phyloP scores from a whole-genome alignment of 2,329 filamentous ascomycete genomes.

The Penicillium brevicompactum region DNA sequence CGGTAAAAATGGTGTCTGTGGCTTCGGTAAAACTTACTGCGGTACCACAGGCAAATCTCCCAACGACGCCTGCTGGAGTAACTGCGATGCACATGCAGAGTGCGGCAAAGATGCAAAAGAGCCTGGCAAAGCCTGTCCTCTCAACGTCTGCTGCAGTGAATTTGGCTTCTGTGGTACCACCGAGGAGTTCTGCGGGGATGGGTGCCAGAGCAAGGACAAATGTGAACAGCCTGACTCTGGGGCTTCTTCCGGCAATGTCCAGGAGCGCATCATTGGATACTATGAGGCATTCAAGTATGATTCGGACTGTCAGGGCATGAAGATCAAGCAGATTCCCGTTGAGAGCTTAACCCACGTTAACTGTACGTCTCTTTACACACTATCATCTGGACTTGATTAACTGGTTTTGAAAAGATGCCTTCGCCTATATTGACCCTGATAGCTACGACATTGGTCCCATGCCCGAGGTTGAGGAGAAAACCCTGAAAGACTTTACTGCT shows the following conservation, averaged over 20 bases:
- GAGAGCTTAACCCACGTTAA: slow-evolving; percentile 1
- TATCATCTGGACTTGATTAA: neutral
- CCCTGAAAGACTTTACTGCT: slow-evolving; percentile 2
- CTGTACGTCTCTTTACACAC: neutral
- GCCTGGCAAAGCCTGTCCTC: slow-evolving; percentile 25
- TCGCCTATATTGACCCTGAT: slow-evolving; percentile 11
- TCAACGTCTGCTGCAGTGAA: slow-evolving; percentile 34
- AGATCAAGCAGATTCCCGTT: neutral
- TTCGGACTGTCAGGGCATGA: neutral
- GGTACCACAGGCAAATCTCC: slow-evolving; percentile 8
- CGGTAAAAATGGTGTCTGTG: slow-evolving; percentile 13
- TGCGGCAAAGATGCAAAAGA: slow-evolving; percentile 35
- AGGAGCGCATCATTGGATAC: slow-evolving; percentile 3
- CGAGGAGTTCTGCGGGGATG: slow-evolving; percentile 11
- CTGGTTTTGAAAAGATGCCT: slow-evolving; percentile 7
- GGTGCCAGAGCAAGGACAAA: neutral
- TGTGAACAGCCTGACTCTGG: neutral
- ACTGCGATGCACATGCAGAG: slow-evolving; percentile 42
- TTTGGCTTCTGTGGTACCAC: slow-evolving; percentile 24
- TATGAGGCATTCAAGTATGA: slow-evolving; percentile 1
- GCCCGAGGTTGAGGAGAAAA: neutral
- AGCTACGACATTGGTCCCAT: slow-evolving; percentile 2
- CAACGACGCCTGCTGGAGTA: slow-evolving; percentile 22
- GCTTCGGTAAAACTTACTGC: slow-evolving; percentile 22
- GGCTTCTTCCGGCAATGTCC: neutral